Evolutionary conservation across 805 yeast species (phyloP), one percentile per base, ranked within the genome.

Genomic region (Jamesozyma rosinii): DNA sequence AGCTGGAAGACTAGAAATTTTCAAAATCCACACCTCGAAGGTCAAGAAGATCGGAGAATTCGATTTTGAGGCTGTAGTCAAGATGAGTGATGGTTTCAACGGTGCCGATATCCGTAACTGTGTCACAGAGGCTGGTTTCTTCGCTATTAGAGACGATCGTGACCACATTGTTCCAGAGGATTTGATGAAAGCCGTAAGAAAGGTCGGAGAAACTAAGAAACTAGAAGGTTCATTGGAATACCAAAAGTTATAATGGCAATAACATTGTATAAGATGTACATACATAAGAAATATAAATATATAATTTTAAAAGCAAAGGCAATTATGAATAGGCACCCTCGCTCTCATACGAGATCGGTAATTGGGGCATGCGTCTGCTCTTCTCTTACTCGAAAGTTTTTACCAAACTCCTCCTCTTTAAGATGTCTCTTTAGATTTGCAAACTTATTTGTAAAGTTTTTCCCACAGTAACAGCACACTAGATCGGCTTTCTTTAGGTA

Each of bases 61-160:
- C 64, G 98, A 92, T 69, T 88, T 86, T 57, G 97, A 92, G 68
- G 95, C 96, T 14, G 83, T 87, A 30, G 97, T 90, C 33, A 92
- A 92, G 70, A 92, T 92, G 97, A 83, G 95, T 65, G 98, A 90
- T 67, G 97, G 97, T 2, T 92, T 92, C 69, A 90, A 90, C 66
- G 98, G 98, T 70, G 97, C 97, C 5, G 98, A 90, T 74, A 82
- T 90, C 55, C 80, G 98, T 65, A 90, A 90, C 63, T 95, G 92
- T 46, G 76, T 89, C 29, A 90, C 98, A n/a, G 98, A 90, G 69
- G 96, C 97, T 22, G 98, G 98, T 2, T 92, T 92, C 69, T 87
- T 89, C 55, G 97, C 98, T 42, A 92, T 92, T 55, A 79, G 98
- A 68, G 97, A 92, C 59, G 98, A 92, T 62, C 80, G 98, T 58